phyloP scores from a whole-genome alignment of 805 yeast genomes.

The Kluyveromyces siamensis region DNA sequence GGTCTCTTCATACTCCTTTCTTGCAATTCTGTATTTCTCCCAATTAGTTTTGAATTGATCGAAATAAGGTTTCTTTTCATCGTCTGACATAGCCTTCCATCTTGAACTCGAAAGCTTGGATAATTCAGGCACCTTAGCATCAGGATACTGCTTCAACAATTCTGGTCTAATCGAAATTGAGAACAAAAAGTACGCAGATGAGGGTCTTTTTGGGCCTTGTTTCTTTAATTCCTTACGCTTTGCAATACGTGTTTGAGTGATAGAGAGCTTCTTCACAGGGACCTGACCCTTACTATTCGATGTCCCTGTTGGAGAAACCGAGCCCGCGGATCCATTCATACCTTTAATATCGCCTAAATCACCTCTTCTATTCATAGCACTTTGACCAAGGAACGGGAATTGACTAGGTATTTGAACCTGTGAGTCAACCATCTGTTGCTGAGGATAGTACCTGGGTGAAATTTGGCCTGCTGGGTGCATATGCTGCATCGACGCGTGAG shows the following conservation, averaged over 20 bases:
- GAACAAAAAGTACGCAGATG: slow-evolving; percentile 31
- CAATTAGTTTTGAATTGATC: slow-evolving; percentile 34
- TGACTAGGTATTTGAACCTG: slow-evolving; percentile 3
- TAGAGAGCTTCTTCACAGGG: slow-evolving; percentile 24
- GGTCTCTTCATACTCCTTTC: slow-evolving; percentile 28
- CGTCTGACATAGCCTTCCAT: slow-evolving; percentile 76
- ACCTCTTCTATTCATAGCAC: slow-evolving; percentile 1
- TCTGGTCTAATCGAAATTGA: slow-evolving; percentile 28
- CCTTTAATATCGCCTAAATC: neutral
- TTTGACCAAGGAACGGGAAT: slow-evolving; percentile 1
- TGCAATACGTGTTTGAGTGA: slow-evolving; percentile 29
- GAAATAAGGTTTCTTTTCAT: slow-evolving; percentile 74
- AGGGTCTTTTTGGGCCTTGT: slow-evolving; percentile 31
- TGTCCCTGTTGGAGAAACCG: neutral
- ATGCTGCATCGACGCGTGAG: slow-evolving; percentile 2
- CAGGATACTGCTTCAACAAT: slow-evolving; percentile 25
- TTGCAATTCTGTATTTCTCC: slow-evolving; percentile 27
- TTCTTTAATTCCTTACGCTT: slow-evolving; percentile 28
- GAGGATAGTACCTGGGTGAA: slow-evolving; percentile 2
- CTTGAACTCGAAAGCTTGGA: slow-evolving; percentile 72
- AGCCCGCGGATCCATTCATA: slow-evolving; percentile 1
- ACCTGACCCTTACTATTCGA: slow-evolving; percentile 7
- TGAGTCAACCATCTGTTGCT: slow-evolving; percentile 2
- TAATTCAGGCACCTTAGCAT: slow-evolving; percentile 31
- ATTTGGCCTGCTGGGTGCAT: slow-evolving; percentile 1